Evolutionary conservation across 345 rosid genomes (phyloP), one percentile per base, ranked within the genome.

Genomic region (Xanthoceras sorbifolium): DNA sequence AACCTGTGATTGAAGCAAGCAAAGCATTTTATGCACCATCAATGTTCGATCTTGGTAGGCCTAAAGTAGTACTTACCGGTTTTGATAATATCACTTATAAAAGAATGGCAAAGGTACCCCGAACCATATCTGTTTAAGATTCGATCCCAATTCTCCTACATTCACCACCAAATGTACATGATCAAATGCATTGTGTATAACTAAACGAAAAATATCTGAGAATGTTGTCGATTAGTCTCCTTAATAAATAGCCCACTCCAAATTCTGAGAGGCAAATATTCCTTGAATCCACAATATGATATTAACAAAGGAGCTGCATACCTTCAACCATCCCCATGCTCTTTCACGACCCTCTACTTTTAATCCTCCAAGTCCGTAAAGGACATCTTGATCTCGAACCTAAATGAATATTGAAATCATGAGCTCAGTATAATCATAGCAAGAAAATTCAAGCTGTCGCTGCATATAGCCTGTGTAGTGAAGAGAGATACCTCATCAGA

Each of bases 281-380:
- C 10, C 3, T 26, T 55, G 6, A 55, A 55, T 6, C 22, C 26
- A 3, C 46, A 22, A 55, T 15, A 55, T 22, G 26, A 20, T 55
- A 9, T 22, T 7, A 3, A 55, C 61, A 55, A 22, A 20, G 3
- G 31, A 22, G 31, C 48, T 12, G 25, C 20, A 18, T 66, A 84
- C 87, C 85, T 79, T 72, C 80, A 79, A 70, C 89, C 85, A 86
- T 76, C 5, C 69, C 86, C 86, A 83, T 18, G 86, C 85, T 52
- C 69, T 68, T 77, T 79, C 77, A 0, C 84, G 74, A 44, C 83
- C 84, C 62, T 86, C 89, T 62, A 76, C 52, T 70, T 81, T 82
- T 73, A 84, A 64, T 61, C 83, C 81, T 12, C 2, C 0, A 17
- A 84, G 73, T 76, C 64, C 84, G 46, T 80, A 86, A 40, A 29